These are phyloP conservation scores for Talaromyces sp. DNA, from an alignment of 2,329 filamentous ascomycete genomes.

Conservation along the genomic window DNA sequence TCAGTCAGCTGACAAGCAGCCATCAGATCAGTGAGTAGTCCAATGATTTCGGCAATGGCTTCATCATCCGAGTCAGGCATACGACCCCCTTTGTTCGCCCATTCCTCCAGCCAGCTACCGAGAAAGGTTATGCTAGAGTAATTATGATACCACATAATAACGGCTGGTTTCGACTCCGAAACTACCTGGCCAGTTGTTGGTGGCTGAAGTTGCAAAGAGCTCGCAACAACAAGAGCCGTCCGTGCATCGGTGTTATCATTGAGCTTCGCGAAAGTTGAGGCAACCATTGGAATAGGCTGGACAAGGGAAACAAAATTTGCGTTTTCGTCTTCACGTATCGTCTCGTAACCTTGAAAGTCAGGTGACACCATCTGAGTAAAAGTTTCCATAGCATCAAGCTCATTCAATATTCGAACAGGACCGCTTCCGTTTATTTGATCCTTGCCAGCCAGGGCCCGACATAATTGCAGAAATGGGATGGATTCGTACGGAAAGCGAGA, in stretches of 20 bases:
- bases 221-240: constrained; percentile 35
- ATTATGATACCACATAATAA: constrained; percentile 68
- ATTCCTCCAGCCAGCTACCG: constrained; percentile 61
- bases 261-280: constrained; percentile 27
- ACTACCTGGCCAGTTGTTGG: constrained; percentile 58
- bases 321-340: constrained; percentile 81
- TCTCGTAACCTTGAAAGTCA: constrained; percentile 69
- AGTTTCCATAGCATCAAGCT: constrained; percentile 66
- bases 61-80: constrained; percentile 55
- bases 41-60: constrained; percentile 69
- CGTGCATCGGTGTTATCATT: constrained; percentile 24
- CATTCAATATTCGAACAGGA: constrained; percentile 54
- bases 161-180: constrained; percentile 71
- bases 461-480: constrained; percentile 70
- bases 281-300: constrained; percentile 52
- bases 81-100: constrained; percentile 48
- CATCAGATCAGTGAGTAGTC: constrained; percentile 69
- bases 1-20: constrained; percentile 38
- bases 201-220: constrained; percentile 37
- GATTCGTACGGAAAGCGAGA: constrained; percentile 84
- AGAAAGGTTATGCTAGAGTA: constrained; percentile 80
- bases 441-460: constrained; percentile 58
- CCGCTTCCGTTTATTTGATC: constrained; percentile 47
- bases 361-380: constrained; percentile 75
- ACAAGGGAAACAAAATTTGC: constrained; percentile 70